Percentiles rank a stretch among this genome's conserved stretches.
Conservation (phyloP, 805 yeast genomes). For the Danielia reshetovae region DNA sequence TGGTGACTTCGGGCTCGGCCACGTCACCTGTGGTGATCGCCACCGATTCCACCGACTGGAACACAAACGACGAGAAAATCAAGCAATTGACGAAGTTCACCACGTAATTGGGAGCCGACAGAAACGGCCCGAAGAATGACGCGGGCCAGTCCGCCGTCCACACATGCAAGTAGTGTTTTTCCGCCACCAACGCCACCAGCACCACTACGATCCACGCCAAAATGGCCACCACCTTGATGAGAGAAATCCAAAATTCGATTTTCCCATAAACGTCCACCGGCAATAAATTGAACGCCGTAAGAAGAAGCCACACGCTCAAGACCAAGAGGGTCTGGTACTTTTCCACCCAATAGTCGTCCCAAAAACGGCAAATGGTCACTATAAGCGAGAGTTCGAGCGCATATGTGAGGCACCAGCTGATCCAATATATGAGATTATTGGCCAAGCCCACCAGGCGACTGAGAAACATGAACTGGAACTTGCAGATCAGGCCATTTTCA, state of each 20-base stretch:
- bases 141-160: constrained; percentile 38
- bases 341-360: constrained; percentile 13
- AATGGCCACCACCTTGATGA: constrained; percentile 62
- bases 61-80: constrained; percentile 74
- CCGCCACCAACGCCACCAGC: constrained; percentile 66
- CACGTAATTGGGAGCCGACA: constrained; percentile 47
- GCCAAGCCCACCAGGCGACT: constrained; percentile 73
- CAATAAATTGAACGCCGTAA: constrained; percentile 53
- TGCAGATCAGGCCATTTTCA: constrained; percentile 63
- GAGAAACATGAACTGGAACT: constrained; percentile 62
- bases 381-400: constrained; percentile 71
- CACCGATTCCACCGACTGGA: constrained; percentile 73
- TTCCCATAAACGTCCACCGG: constrained; percentile 74
- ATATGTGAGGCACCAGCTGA: constrained; percentile 72
- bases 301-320: constrained; percentile 63
- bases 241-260: constrained; percentile 70
- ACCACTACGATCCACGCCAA: constrained; percentile 73
- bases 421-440: constrained; percentile 71
- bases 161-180: constrained; percentile 21
- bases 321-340: constrained; percentile 72
- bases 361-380: constrained; percentile 46
- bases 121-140: constrained; percentile 79
- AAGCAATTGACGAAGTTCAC: constrained; percentile 68
- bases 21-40: constrained; percentile 77
- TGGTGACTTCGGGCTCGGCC: constrained; percentile 61